Evolutionary conservation across 1,284 basidiomycete genomes (phyloP), one percentile per base, ranked within the genome.

Genomic region (Polyporus tsugae): DNA sequence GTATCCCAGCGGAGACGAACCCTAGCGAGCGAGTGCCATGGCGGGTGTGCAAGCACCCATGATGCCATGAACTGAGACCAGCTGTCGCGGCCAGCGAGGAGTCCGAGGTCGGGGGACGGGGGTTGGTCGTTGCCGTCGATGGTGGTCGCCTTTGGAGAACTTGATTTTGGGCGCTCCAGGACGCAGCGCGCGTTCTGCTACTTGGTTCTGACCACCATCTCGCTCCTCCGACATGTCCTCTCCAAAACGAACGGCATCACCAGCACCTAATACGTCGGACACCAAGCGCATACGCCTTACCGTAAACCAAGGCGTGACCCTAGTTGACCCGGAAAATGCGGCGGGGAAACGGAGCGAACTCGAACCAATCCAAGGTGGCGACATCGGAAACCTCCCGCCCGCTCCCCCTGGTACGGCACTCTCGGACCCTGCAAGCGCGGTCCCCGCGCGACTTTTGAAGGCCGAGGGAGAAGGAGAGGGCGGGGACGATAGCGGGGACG

Each of bases 241-340:
- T 65, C 91, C 91, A 74, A 91, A 91, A 82, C 91, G 91, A 78
- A 85, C 88, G 70, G 89, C 87, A 69, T 91, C 91, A 61, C 88
- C 90, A 42, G 85, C 86, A 9, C 85, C 88, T 10, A 82, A 81
- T 53, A 81, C 78, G 6, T 79, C 87, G 53, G 91, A 91, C 73
- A 78, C 87, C 25, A 92, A 92, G 80, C 85, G 91, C 71, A 85
- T 91, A 74, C 87, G 86, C 63, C 83, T 92, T 60, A 89, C 89
- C 0, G 88, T 89, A 0, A 85, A 85, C 64, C 89, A 92, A 75
- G 90, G 90, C 38, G 91, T 85, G 15, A 81, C 85, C 10, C 86
- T 89, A 38, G 91, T 94, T 6, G 91, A 93, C 79, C 89, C 89
- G 17, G 91, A 93, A 73, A 91, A 88, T 75, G 91, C 92, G 46